Evolutionary conservation across 2,329 filamentous ascomycete genomes (phyloP), one percentile per base, ranked within the genome.

Genomic region (Blumeria graminis): DNA sequence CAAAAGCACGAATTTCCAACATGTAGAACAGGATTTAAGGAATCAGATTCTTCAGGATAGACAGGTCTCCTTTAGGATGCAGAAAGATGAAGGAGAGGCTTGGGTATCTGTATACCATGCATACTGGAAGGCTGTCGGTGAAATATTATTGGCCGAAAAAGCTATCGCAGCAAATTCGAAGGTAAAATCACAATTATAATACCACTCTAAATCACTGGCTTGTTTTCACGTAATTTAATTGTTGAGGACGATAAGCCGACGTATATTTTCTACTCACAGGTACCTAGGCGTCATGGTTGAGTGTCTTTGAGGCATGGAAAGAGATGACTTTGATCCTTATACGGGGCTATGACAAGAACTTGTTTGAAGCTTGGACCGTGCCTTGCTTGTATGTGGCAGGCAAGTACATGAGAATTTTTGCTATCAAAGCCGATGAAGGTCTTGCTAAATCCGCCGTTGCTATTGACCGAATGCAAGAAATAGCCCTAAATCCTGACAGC

Each of bases 301-400:
- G 77, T 56, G 84, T 89, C 0, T 98, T 94, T 65, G 83, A 88
- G 59, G 72, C 81, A 10, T 96, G 92, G 89, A 93, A 86, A 65
- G 86, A 94, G 43, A 66, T 96, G 59, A 79, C 84, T 50, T 84
- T 83, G 60, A 73, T 75, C 52, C 72, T 96, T 41, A 81, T 89
- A 57, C 79, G 87, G 61, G 88, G 87, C 35, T 95, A 95, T 67
- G 82, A 81, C 38, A 82, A 77, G 61, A 73, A 75, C 56, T 76
- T 78, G 2, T 86, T 96, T 63, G 81, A 86, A 61, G 82, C 87
- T 35, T 98, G 92, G 90, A 92, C 88, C 0, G 80, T 98, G 55
- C 89, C 92, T 3, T 89, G 86, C 65, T 74, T 98, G 41, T 96
- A 96, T 65, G 76, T 84, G 55, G 81, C 83, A 28, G 89, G 88